A percentile compares a stretch with the other conserved stretches of the same genome.
Conservation (phyloP, 129 eudicot species). For the Silybum marianum region DNA sequence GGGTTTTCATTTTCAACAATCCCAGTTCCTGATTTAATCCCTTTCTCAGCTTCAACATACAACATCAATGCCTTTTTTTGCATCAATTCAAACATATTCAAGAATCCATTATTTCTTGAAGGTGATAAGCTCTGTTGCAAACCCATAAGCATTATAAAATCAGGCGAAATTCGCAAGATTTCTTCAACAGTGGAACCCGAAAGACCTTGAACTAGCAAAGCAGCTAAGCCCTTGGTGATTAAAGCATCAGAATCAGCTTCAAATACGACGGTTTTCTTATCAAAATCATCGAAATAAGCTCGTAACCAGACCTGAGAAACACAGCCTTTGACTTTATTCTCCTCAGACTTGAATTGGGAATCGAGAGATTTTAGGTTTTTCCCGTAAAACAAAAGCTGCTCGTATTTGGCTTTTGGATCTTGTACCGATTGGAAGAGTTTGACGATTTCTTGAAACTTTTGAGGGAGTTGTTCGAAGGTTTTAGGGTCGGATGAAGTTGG, state of each 20-base stretch:
- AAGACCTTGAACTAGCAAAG: constrained; percentile 77
- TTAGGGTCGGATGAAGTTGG: constrained; percentile 45
- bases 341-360: constrained; percentile 46
- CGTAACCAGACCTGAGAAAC: constrained; percentile 96
- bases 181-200: constrained; percentile 70
- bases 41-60: constrained; percentile 62
- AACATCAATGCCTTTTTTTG: constrained; percentile 74
- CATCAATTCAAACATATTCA: constrained; percentile 85
- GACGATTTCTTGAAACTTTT: constrained; percentile 76
- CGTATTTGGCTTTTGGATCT: constrained; percentile 81
- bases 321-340: constrained; percentile 86
- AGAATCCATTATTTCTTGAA: constrained; percentile 90
- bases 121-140: constrained; percentile 85
- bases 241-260: constrained; percentile 90
- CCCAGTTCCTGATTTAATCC: constrained; percentile 18
- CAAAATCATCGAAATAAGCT: constrained; percentile 58
- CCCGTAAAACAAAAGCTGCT: constrained; percentile 74
- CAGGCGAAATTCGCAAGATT: constrained; percentile 68
- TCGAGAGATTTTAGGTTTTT: constrained; percentile 61
- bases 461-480: constrained; percentile 69
- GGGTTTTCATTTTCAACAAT: not conserved
- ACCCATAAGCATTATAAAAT: constrained; percentile 71
- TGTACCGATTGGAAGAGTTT: constrained; percentile 69
- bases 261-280: constrained; percentile 54
- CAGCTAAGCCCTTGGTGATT: constrained; percentile 82